phyloP scores from a whole-genome alignment of 192 early-diverging fungal genomes.

The Gonapodya sp. region DNA sequence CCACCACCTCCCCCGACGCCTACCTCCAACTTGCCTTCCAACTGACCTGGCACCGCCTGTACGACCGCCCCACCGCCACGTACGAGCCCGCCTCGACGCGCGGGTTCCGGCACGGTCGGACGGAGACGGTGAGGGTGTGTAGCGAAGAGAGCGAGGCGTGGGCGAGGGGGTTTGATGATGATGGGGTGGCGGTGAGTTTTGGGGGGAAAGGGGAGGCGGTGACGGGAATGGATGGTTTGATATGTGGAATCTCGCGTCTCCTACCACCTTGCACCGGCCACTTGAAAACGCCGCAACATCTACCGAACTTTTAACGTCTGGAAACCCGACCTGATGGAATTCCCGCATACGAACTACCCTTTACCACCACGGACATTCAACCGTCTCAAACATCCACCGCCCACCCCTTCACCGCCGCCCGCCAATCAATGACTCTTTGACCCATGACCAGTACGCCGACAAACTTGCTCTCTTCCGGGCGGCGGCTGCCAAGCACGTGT shows the following conservation, averaged over 20 bases:
- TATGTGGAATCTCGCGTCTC: slow-evolving; percentile 1
- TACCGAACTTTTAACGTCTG: no score
- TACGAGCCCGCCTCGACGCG: slow-evolving; percentile 72
- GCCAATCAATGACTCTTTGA: no score
- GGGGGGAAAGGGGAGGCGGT: no score
- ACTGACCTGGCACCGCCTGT: slow-evolving; percentile 65
- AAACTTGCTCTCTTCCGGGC: slow-evolving; percentile 29
- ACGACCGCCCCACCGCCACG: slow-evolving; percentile 57
- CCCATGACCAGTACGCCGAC: slow-evolving; percentile 37
- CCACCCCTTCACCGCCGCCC: no score
- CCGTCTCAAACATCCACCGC: no score
- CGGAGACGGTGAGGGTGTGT: slow-evolving; percentile 82
- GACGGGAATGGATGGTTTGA: background rate
- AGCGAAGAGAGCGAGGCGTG: slow-evolving; percentile 70
- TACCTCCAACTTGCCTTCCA: slow-evolving; percentile 88
- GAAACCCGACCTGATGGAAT: no score
- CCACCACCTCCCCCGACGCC: slow-evolving; percentile 65
- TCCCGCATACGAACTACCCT: no score
- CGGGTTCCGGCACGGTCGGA: slow-evolving; percentile 71
- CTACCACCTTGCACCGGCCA: no score
- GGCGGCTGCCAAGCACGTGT: slow-evolving; percentile 45
- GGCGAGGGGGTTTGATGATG: slow-evolving; percentile 62
- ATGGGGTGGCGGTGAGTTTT: slow-evolving; percentile 33
- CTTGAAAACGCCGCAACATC: no score
- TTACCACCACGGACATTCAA: no score